Percentiles rank a stretch among this genome's conserved stretches.
phyloP scores from a whole-genome alignment of 139 green algal genomes.

The Astrephomene gubernaculifera region DNA sequence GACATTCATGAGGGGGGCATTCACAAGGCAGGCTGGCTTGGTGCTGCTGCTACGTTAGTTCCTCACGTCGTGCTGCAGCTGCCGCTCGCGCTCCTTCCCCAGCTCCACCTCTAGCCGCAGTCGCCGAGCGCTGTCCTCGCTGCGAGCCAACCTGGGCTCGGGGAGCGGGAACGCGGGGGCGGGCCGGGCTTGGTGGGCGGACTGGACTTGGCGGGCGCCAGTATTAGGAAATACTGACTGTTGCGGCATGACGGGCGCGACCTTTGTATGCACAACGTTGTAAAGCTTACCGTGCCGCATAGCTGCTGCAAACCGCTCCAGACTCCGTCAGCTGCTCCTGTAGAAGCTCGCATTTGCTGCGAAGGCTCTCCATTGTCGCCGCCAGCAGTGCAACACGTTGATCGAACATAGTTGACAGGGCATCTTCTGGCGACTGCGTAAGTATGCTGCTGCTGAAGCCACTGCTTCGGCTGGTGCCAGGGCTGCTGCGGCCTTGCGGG shows the following conservation, averaged over 20 bases:
- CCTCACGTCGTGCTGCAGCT: slow-evolving; percentile 50
- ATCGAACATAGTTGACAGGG: slow-evolving; percentile 26
- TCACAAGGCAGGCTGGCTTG: too few relatives aligned
- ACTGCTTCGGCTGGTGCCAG: slow-evolving; percentile 27
- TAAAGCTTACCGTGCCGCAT: slow-evolving; percentile 23
- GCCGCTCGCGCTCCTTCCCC: slow-evolving; percentile 32
- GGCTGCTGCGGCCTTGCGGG: not conserved
- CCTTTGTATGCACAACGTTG: not conserved
- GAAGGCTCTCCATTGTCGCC: slow-evolving; percentile 39
- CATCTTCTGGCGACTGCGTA: slow-evolving; percentile 15
- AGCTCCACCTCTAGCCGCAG: slow-evolving; percentile 9
- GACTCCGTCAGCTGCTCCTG: slow-evolving; percentile 14
- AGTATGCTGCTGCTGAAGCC: slow-evolving; percentile 29
- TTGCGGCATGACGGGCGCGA: too few relatives aligned
- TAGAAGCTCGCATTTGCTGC: slow-evolving; percentile 40
- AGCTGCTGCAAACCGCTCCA: slow-evolving; percentile 8
- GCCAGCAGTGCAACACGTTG: slow-evolving; percentile 37
- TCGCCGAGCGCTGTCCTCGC: slow-evolving; percentile 21
- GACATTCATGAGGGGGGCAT: too few relatives aligned
- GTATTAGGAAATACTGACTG: too few relatives aligned
- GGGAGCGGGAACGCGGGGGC: not conserved
- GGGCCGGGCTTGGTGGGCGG: not conserved
- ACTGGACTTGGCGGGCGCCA: not conserved
- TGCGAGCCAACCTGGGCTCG: slow-evolving; percentile 19
- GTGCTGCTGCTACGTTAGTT: too few relatives aligned